Evolutionary conservation across 75 land plant species (phyloP), one percentile per base, ranked within the genome.

Genomic region (Pinus tabuliformis): DNA sequence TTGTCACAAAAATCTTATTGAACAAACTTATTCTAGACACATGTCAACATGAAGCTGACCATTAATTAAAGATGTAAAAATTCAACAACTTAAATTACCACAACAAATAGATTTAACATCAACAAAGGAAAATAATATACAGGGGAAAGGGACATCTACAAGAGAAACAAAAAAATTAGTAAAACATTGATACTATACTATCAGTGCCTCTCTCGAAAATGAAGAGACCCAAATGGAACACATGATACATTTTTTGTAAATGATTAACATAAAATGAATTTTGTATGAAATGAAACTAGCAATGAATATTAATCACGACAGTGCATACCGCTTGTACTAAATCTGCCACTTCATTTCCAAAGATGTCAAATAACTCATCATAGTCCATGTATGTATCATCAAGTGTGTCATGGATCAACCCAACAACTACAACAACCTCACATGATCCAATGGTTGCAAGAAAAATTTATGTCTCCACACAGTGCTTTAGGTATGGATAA

Each of bases 1-100:
- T 86, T 94, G 39, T 97, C 95, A 15, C 99, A 89, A 37, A 98
- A 63, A 97, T 89, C 79, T 97, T 92, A 80, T 98, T 97, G 75
- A 95, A 80, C n/a, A 92, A 85, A 74, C 99, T 97, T 39, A 97
- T 52, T 75, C 86, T 89, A 39, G 98, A 91, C 7, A 97, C 95
- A 98, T 97, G 84, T 33, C 20, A 62, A 59, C 4, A 65, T 17
- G 17, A 22, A 68, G 39, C 4, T 39, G 18, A 3, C 20, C 21
- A 64, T 64, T 64, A 64, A 42, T 39, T 18, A 17, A 20, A 3
- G 30, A 17, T 37, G 22, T 17, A 18, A 18, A 37, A 11, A 37
- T 18, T 68, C 7, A 18, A 39, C 2, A 68, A 18, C 52, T 37
- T 68, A 39, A 30, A 36, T 2, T 20, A 66, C 49, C 49, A 39